Percentiles rank a stretch among this genome's conserved stretches.
Conservation (phyloP, 2,329 filamentous ascomycete genomes). For the Davidsoniella australis region DNA sequence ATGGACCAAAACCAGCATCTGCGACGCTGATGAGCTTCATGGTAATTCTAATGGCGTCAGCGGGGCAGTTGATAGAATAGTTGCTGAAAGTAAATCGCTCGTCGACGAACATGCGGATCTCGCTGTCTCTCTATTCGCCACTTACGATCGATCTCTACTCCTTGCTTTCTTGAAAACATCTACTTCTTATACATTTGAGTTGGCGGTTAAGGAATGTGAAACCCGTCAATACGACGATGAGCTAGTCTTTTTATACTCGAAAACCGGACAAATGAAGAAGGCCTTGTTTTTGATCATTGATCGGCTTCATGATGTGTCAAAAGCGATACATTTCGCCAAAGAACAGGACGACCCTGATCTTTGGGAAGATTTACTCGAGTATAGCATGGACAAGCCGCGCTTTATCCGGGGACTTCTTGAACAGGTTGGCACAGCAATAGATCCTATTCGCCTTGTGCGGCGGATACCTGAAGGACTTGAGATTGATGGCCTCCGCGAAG, state of each 20-base stretch:
- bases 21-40: constrained; percentile 23
- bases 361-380: constrained; percentile 87
- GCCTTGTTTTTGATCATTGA: constrained; percentile 89
- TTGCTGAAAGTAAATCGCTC: constrained; percentile 45
- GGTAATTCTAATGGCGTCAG: neutral
- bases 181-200: constrained; percentile 77
- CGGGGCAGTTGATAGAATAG: constrained; percentile 31
- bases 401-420: constrained; percentile 88
- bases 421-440: constrained; percentile 83
- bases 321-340: constrained; percentile 88
- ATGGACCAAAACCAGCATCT: constrained; percentile 47
- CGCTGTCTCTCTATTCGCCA: constrained; percentile 70
- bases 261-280: constrained; percentile 83
- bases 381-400: constrained; percentile 91
- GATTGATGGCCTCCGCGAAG: constrained; percentile 77
- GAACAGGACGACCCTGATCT: constrained; percentile 81
- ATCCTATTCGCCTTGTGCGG: constrained; percentile 77
- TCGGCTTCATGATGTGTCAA: constrained; percentile 74
- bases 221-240: constrained; percentile 67
- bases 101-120: constrained; percentile 79
- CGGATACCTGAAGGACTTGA: constrained; percentile 86
- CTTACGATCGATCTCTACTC: constrained; percentile 61
- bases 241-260: constrained; percentile 87
- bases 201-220: constrained; percentile 65
- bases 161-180: constrained; percentile 78